A percentile compares a stretch with the other conserved stretches of the same genome.
phyloP scores from a whole-genome alignment of 305 asterid genomes.

The Galium porrigens region DNA sequence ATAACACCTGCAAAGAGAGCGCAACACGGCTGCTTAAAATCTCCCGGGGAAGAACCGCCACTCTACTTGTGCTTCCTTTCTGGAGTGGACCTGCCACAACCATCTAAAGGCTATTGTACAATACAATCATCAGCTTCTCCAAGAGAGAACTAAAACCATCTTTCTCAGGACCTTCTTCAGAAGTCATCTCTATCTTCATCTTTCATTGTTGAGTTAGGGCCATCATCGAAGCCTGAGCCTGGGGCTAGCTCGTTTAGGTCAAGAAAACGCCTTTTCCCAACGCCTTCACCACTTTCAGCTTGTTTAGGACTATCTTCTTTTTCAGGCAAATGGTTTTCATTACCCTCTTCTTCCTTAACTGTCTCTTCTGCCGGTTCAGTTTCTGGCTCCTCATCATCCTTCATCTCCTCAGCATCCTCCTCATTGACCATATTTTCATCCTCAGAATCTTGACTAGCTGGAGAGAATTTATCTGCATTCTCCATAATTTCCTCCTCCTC shows the following conservation, averaged over 20 bases:
- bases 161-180: slow-evolving; percentile 19
- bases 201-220: slow-evolving; percentile 41
- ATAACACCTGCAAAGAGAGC: slow-evolving; percentile 19
- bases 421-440: slow-evolving; percentile 25
- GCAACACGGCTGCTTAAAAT: slow-evolving; percentile 18
- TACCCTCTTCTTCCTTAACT: slow-evolving; percentile 27
- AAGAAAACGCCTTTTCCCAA: slow-evolving; percentile 53
- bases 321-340: slow-evolving; percentile 26
- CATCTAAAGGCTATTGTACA: slow-evolving; percentile 23
- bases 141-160: slow-evolving; percentile 18
- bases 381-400: slow-evolving; percentile 2
- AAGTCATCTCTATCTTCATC: slow-evolving; percentile 38
- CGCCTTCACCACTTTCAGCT: slow-evolving; percentile 34
- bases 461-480: slow-evolving; percentile 29
- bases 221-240: slow-evolving; percentile 72
- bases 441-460: slow-evolving; percentile 43
- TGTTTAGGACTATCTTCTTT: slow-evolving; percentile 26
- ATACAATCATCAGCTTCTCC: slow-evolving; percentile 33
- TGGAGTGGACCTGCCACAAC: slow-evolving; percentile 25
- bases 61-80: slow-evolving; percentile 25
- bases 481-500: slow-evolving; percentile 30
- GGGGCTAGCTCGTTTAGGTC: slow-evolving; percentile 97
- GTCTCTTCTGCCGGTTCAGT: slow-evolving; percentile 6
- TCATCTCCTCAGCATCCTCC: slow-evolving; percentile 27
- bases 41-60: slow-evolving; percentile 30